Evolutionary conservation across 108 stramenopile species (phyloP).

Genomic region (Cyclotella baltica): DNA sequence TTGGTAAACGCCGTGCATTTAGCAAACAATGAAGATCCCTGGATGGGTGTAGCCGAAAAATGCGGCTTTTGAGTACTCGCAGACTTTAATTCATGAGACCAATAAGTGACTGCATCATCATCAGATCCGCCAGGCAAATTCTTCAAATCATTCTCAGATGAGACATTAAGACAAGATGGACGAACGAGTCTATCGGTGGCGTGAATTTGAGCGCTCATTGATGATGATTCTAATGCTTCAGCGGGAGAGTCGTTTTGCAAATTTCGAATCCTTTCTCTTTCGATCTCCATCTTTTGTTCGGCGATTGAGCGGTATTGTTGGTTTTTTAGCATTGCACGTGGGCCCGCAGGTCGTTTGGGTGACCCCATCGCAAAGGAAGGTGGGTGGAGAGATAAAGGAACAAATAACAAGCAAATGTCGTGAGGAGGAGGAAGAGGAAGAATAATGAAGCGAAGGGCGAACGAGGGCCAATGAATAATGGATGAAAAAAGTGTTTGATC

Average conservation of each 20-base stretch:
- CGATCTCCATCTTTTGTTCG: neutral
- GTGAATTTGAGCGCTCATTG: constrained; percentile 7
- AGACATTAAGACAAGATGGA: constrained; percentile 21
- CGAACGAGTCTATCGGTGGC: constrained; percentile 4
- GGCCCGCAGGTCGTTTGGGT: neutral
- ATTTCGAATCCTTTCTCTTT: neutral
- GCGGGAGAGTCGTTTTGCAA: constrained; percentile 11
- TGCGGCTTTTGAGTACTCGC: constrained; percentile 1
- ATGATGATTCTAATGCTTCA: constrained; percentile 13
- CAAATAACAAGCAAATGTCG: too few relatives aligned
- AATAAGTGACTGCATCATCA: constrained; percentile 23
- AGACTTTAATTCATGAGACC: constrained; percentile 21
- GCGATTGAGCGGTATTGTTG: constrained; percentile 21
- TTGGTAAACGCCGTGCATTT: constrained; percentile 21
- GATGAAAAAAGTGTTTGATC: too few relatives aligned
- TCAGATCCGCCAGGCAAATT: neutral
- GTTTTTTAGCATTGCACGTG: constrained; percentile 12
- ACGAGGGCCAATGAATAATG: too few relatives aligned
- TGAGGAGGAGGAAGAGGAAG: too few relatives aligned
- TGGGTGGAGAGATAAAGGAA: too few relatives aligned
- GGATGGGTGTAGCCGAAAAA: constrained; percentile 9
- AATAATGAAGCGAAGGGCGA: too few relatives aligned
- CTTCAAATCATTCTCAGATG: constrained; percentile 25
- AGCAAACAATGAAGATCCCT: constrained; percentile 8
- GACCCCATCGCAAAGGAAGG: neutral